Evolutionary conservation across 2,329 filamentous ascomycete genomes (phyloP).

Genomic region (Thelonectria blattea): DNA sequence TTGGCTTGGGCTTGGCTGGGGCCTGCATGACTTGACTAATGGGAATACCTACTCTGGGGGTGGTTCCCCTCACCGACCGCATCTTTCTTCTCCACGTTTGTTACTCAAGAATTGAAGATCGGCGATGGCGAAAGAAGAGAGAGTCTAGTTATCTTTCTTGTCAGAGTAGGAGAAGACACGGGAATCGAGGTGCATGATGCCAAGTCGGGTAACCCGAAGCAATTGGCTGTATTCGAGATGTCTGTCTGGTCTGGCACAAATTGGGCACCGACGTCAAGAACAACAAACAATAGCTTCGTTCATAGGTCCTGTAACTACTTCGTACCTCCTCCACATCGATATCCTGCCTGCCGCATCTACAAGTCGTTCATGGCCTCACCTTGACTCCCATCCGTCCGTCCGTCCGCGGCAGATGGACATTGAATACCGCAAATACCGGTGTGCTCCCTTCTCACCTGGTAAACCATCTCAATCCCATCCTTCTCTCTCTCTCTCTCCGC

Average conservation of each 20-base stretch:
- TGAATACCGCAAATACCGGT: neutral
- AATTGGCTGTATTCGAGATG: neutral
- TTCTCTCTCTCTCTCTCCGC: neutral
- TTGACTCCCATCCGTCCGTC: neutral
- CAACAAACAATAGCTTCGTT: no score
- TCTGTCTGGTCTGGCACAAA: no score
- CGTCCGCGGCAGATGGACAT: neutral
- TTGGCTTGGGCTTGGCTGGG: neutral
- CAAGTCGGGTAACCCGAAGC: neutral
- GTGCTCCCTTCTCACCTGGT: neutral
- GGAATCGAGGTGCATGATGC: neutral
- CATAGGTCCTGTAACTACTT: no score
- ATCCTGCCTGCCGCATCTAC: neutral
- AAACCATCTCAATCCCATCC: no score
- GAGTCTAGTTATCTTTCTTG: neutral
- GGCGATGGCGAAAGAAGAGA: slow-evolving; percentile 1
- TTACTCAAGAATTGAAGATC: neutral
- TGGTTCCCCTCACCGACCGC: neutral
- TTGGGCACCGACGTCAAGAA: no score
- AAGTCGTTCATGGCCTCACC: neutral
- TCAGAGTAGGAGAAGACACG: neutral
- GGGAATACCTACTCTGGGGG: neutral
- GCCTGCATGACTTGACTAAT: slow-evolving; percentile 15
- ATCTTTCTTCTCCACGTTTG: no score
- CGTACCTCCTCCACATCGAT: neutral